These are phyloP conservation scores for Crucihimalaya himalaica DNA, from an alignment of 345 rosid genomes.

Conservation along the genomic window DNA sequence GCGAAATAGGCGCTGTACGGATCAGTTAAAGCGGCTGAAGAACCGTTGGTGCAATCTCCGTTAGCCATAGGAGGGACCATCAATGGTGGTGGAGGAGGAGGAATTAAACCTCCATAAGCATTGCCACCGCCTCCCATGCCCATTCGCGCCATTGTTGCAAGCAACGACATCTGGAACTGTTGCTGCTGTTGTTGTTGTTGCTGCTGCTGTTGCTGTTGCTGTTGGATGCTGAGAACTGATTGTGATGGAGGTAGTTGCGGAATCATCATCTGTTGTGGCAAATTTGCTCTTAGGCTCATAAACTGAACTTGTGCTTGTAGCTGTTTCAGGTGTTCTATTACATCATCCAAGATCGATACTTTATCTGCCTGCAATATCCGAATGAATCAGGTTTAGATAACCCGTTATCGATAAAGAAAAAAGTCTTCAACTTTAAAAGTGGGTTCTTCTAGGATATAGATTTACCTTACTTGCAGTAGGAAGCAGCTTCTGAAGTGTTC, in stretches of 20 bases:
- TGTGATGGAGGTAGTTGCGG: conserved; percentile 40
- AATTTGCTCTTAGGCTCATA: conserved; percentile 42
- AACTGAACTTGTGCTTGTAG: conserved; percentile 59
- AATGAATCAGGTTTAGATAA: not conserved
- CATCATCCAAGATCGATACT: conserved; percentile 65
- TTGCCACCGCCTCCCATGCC: conserved; percentile 43
- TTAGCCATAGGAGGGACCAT: conserved; percentile 36
- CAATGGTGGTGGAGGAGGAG: conserved; percentile 39
- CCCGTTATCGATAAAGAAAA: not conserved
- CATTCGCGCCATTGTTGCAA: conserved; percentile 51
- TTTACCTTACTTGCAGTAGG: conserved; percentile 70
- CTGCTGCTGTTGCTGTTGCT: conserved; percentile 29
- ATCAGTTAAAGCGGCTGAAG: conserved; percentile 38
- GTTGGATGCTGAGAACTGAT: conserved; percentile 40
- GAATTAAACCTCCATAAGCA: conserved; percentile 48
- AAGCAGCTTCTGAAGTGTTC: conserved; percentile 70
- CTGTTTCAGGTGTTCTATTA: conserved; percentile 58
- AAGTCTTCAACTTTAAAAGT: not conserved
- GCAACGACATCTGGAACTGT: conserved; percentile 54
- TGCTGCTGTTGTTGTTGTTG: conserved; percentile 33
- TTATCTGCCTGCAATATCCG: conserved; percentile 52
- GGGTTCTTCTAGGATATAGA: not conserved
- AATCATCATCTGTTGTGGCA: conserved; percentile 55
- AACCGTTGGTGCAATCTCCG: conserved; percentile 34
- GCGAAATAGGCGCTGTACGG: conserved; percentile 57